Percentiles rank a stretch among this genome's conserved stretches.
These are phyloP conservation scores for Entophlyctis helioformis DNA, from an alignment of 192 early-diverging fungal genomes.

Conservation along the genomic window DNA sequence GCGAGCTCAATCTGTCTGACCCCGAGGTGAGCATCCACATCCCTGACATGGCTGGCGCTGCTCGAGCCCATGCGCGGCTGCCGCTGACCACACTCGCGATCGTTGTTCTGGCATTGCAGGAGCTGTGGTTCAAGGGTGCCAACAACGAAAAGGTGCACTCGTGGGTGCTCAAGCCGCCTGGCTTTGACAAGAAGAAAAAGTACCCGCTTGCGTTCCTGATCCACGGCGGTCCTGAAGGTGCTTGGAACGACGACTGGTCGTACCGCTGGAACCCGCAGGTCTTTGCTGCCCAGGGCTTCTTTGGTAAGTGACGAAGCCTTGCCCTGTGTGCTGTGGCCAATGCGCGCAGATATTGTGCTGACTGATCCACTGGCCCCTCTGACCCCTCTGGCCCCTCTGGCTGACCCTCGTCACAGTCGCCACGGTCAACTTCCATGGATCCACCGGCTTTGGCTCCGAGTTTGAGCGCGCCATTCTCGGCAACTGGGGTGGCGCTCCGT, in stretches of 20 bases:
- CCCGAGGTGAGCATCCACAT: too few relatives aligned
- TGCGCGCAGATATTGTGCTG: too few relatives aligned
- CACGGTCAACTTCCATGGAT: slow-evolving; percentile 67
- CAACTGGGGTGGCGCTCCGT: slow-evolving; percentile 72
- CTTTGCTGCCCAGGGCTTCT: slow-evolving; percentile 55
- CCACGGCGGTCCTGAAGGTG: slow-evolving; percentile 73
- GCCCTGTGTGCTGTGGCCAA: too few relatives aligned
- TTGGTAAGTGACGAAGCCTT: too few relatives aligned
- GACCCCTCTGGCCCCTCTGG: too few relatives aligned
- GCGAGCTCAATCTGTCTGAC: too few relatives aligned
- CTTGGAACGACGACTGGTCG: slow-evolving; percentile 48
- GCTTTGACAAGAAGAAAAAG: slow-evolving; percentile 36
- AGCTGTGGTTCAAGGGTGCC: slow-evolving; percentile 60
- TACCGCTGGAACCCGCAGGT: slow-evolving; percentile 66
- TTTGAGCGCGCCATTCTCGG: slow-evolving; percentile 58
- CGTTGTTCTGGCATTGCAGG: too few relatives aligned
- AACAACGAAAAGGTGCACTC: slow-evolving; percentile 40
- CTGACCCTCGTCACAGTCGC: slow-evolving; percentile 52
- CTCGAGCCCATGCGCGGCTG: too few relatives aligned
- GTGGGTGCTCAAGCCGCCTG: slow-evolving; percentile 54
- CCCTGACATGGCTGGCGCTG: too few relatives aligned
- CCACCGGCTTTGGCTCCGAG: slow-evolving; percentile 65
- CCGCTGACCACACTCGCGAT: too few relatives aligned
- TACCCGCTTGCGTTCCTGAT: slow-evolving; percentile 70
- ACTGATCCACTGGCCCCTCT: too few relatives aligned